phyloP scores from a whole-genome alignment of 306 rosid species.

The Oemleria cerasiformis region DNA sequence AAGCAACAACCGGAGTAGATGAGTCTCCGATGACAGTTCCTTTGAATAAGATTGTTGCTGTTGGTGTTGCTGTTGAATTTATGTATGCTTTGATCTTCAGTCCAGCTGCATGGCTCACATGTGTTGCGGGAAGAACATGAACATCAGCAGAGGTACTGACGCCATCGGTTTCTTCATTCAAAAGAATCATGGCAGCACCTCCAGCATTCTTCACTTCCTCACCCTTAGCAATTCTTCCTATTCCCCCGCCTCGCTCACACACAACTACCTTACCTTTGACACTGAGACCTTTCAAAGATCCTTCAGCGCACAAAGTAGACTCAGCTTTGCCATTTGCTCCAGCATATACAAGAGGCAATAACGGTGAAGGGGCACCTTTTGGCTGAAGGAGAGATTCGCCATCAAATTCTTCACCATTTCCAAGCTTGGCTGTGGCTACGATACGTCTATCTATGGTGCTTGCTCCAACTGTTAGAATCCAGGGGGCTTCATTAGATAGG shows the following conservation, averaged over 20 bases:
- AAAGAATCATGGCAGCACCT: constrained; percentile 64
- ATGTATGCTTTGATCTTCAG: constrained; percentile 51
- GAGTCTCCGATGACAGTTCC: constrained; percentile 56
- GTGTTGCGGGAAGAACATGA: constrained; percentile 64
- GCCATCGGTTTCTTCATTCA: constrained; percentile 42
- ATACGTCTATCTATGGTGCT: constrained; percentile 60
- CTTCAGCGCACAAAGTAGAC: constrained; percentile 45
- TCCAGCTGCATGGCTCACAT: constrained; percentile 57
- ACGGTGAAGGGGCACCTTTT: constrained; percentile 28
- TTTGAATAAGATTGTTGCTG: constrained; percentile 54
- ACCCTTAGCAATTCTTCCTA: constrained; percentile 54
- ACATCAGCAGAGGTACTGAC: constrained; percentile 50
- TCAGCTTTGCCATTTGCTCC: constrained; percentile 45
- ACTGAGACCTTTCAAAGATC: constrained; percentile 40
- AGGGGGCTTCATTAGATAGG: constrained; percentile 68
- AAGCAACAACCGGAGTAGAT: constrained; percentile 45
- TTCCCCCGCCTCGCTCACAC: constrained; percentile 64
- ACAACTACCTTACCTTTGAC: constrained; percentile 52
- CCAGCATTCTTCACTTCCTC: constrained; percentile 59
- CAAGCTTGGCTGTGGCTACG: constrained; percentile 45
- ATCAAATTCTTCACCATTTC: constrained; percentile 42
- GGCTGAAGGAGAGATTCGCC: constrained; percentile 52
- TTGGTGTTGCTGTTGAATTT: constrained; percentile 53
- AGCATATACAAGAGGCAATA: constrained; percentile 49
- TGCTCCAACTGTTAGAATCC: constrained; percentile 60